Conservation (phyloP, 2,329 filamentous ascomycete species). For the Didymella glomerata region DNA sequence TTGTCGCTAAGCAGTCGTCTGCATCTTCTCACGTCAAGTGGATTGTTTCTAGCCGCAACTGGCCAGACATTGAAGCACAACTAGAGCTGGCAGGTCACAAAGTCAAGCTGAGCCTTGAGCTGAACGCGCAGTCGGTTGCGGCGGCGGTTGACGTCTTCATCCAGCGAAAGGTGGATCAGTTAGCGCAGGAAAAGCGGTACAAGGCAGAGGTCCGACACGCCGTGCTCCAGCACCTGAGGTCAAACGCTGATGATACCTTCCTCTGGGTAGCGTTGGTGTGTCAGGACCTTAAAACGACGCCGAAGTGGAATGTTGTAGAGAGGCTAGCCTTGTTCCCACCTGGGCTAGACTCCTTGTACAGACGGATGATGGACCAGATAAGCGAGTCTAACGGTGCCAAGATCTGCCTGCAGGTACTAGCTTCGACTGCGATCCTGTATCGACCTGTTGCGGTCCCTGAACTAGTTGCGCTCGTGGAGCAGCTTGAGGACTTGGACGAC, state of each 20-base stretch:
- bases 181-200: background rate
- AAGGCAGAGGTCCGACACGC: background rate
- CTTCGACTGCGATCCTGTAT: background rate
- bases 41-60: background rate
- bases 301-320: background rate
- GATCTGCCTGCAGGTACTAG: background rate
- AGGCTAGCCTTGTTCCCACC: background rate
- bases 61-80: background rate
- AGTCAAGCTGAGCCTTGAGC: background rate
- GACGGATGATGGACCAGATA: background rate
- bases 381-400: background rate
- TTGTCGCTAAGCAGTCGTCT: background rate
- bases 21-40: background rate
- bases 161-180: background rate
- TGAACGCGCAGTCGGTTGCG: background rate
- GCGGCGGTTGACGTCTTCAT: background rate
- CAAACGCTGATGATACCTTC: background rate
- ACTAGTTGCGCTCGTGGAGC: background rate
- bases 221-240: background rate
- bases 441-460: background rate
- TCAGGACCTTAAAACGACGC: background rate
- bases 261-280: background rate
- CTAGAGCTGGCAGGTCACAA: background rate
- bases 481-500: background rate
- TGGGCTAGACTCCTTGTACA: background rate